phyloP scores from a whole-genome alignment of 495 filamentous ascomycete species.

The Neurospora sp. region DNA sequence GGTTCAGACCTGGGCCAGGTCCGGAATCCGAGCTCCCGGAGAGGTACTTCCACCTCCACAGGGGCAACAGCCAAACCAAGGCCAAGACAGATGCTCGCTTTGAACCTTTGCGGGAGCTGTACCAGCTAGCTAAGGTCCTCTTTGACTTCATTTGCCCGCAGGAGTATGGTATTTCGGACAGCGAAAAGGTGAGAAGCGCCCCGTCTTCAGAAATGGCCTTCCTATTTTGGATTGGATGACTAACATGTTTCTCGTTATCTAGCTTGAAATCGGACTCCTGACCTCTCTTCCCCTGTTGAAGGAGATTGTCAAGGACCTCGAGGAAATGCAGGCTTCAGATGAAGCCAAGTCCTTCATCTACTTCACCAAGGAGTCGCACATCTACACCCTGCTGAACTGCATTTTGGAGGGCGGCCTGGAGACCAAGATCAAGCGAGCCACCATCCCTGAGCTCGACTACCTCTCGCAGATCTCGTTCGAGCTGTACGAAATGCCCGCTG shows the following conservation, averaged over 20 bases:
- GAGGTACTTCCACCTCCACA: slow-evolving; percentile 82
- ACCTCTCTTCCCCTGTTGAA: slow-evolving; percentile 87
- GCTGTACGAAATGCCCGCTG: slow-evolving; percentile 86
- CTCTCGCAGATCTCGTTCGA: slow-evolving; percentile 97
- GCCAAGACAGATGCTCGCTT: slow-evolving; percentile 77
- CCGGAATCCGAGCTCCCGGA: slow-evolving; percentile 38
- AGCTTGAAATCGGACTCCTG: slow-evolving; percentile 87
- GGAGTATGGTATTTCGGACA: slow-evolving; percentile 90
- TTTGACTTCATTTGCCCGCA: slow-evolving; percentile 98
- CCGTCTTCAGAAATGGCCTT: neutral
- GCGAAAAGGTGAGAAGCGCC: slow-evolving; percentile 54
- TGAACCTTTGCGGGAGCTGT: slow-evolving; percentile 81
- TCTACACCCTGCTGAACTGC: slow-evolving; percentile 96
- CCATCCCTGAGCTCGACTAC: slow-evolving; percentile 95
- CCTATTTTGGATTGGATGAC: neutral
- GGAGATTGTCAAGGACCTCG: slow-evolving; percentile 93
- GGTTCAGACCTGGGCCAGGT: slow-evolving; percentile 23
- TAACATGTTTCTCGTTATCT: slow-evolving; percentile 3
- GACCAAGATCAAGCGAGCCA: slow-evolving; percentile 78
- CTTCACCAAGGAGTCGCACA: slow-evolving; percentile 97
- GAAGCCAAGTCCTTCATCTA: slow-evolving; percentile 96
- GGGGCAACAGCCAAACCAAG: slow-evolving; percentile 65
- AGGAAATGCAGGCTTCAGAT: slow-evolving; percentile 88
- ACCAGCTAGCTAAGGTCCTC: slow-evolving; percentile 83
- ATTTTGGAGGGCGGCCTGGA: slow-evolving; percentile 93